phyloP scores from a whole-genome alignment of 2,329 filamentous ascomycete genomes.

The Penicillium sp. region DNA sequence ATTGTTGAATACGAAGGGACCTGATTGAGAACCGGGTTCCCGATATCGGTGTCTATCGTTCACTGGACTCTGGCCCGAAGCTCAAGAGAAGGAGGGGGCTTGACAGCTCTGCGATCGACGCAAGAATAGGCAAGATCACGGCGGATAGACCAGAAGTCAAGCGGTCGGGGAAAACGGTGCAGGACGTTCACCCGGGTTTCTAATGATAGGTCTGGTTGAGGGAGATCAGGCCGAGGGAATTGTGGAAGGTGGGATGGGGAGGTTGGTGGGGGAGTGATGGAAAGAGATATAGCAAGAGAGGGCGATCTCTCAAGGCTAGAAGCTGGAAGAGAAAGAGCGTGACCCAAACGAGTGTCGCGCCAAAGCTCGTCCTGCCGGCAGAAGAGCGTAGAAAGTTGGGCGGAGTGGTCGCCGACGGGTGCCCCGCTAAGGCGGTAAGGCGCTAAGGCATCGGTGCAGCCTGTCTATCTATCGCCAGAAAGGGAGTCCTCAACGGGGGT shows the following conservation, averaged over 20 bases:
- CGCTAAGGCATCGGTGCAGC: constrained; percentile 5
- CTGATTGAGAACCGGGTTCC: not conserved
- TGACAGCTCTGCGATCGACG: constrained; percentile 15
- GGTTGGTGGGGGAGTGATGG: constrained; percentile 4
- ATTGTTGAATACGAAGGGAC: not conserved
- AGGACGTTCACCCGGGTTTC: constrained; percentile 33
- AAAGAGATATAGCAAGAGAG: constrained; percentile 10
- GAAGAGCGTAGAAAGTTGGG: constrained; percentile 6
- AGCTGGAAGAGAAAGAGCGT: constrained; percentile 6
- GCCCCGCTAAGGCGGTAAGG: constrained; percentile 19
- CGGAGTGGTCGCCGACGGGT: constrained; percentile 10
- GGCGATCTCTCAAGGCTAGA: constrained; percentile 8
- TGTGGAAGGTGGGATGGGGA: not conserved
- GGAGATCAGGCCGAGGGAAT: not conserved
- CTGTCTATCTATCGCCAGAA: not conserved
- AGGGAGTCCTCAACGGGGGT: no score
- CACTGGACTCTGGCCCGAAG: not conserved
- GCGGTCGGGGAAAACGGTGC: constrained; percentile 35
- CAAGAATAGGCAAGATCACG: constrained; percentile 20
- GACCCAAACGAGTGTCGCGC: constrained; percentile 10
- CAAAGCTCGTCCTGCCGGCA: constrained; percentile 20
- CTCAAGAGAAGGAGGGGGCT: not conserved
- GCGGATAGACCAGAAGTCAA: constrained; percentile 21
- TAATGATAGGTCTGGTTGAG: constrained; percentile 13
- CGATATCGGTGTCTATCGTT: constrained; percentile 2